Evolutionary conservation across 306 rosid species (phyloP), one percentile per base, ranked within the genome.

Genomic region (Citrullus amarus): DNA sequence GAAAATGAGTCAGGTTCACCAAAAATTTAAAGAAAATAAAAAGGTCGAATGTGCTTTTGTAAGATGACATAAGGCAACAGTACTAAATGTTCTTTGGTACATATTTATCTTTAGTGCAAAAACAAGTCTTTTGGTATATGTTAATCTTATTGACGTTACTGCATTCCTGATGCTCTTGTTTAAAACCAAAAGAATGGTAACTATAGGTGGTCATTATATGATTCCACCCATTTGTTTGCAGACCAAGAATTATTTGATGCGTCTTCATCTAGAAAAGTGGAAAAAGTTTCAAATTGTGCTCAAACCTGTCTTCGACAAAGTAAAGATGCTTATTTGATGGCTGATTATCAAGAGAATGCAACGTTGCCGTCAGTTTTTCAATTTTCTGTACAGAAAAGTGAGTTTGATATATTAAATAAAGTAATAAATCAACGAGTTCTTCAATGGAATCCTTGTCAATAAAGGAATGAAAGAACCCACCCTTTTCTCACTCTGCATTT

Each of bases 401-500:
- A 28, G 20, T 79, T 25, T 25, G 53, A 58, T 61, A 72, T n/a
- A 44, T 70, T 68, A 53, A 41, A 44, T 8, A 38, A 68, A 22
- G 14, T 41, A n/a, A 43, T 44, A 41, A 69, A 20, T n/a, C 51
- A 69, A 43, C 22, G 6, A 69, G 54, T 39, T n/a, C 56, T 16
- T 66, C 73, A 25, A 22, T 77, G 28, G 76, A 74, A 32, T 18
- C 36, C 77, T 18, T 8, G 48, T 65, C 55, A 79, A 69, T 63
- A 43, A 61, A 61, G 54, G 43, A 82, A 75, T 48, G 20, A 59
- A 28, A 66, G 54, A 70, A 79, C 15, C 18, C 65, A 91, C 98
- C 86, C 85, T 92, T 83, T 84, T 92, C 84, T 92, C 97, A 78
- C 94, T 92, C 86, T 88, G 97, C 79, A 82, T 22, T 82, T 88